Base-by-base conservation (phyloP, 2,329 filamentous ascomycete species). In the Fusarium tricinctum region DNA sequence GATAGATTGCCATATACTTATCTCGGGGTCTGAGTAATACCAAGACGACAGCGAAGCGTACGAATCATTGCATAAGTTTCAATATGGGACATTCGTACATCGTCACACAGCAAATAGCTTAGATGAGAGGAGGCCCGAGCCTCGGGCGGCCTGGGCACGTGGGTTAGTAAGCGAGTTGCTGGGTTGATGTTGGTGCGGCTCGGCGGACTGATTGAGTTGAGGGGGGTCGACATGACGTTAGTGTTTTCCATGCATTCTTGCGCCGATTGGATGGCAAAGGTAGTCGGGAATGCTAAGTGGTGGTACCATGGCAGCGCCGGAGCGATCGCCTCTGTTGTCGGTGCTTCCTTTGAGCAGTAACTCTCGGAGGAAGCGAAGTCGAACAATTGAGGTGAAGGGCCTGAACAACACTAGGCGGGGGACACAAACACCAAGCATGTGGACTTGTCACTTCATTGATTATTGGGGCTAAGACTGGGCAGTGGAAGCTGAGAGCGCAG, bases 1-100 rank as follows among this genome's bases (percentile, higher is more conserved):
- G 60, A 63, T 63, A 66, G 52, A 64, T 65, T 66, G 57, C 63
- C 58, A 69, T 64, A 72, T 68, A 72, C 51, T 67, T 69, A 66
- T 70, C 60, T 67, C 61, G 46, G 57, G 50, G 72, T 70, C 61
- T 70, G 40, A 57, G 63, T 55, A 54, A 66, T 54, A 63, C 49
- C 45, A 70, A 65, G 49, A 67, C 44, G 20, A 58, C 49, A 61
- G 54, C 59, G 57, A 68, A 61, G 48, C 58, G 60, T 70, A 54
- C 58, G 58, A 63, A 65, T 66, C 48, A 73, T 66, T 70, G 56
- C 66, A 69, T 47, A 33, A 55, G 58, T 66, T 67, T 70, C 72
- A 66, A 59, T 67, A 70, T 68, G 54, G 54, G 56, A 62, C 62
- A 69, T 72, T 69, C 58, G 46, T 68, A 70, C 46, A 57, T 55